phyloP scores from a whole-genome alignment of 768 basidiomycete genomes.

The Fistulinella prunicolor region DNA sequence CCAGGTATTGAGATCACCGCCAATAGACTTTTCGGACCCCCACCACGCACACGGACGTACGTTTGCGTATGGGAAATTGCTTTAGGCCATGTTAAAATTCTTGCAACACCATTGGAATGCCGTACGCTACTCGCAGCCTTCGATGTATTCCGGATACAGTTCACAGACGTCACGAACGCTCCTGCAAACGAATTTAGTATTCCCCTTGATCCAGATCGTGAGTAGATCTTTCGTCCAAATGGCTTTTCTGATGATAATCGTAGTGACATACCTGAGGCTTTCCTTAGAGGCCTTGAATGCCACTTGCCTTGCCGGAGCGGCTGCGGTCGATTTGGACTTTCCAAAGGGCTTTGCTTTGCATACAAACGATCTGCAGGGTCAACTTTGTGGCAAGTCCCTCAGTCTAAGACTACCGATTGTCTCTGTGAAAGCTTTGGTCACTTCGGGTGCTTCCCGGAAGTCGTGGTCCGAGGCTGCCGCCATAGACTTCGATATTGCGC shows the following conservation, averaged over 20 bases:
- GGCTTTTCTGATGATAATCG: constrained; percentile 8
- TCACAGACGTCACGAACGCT: constrained; percentile 72
- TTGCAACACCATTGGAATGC: constrained; percentile 53
- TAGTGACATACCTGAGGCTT: constrained; percentile 85
- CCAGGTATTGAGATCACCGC: constrained; percentile 76
- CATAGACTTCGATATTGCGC: constrained; percentile 47
- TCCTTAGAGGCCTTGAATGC: constrained; percentile 51
- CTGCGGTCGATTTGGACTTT: constrained; percentile 53
- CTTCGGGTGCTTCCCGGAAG: constrained; percentile 36
- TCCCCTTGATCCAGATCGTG: constrained; percentile 75
- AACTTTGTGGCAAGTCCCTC: constrained; percentile 60
- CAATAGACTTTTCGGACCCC: constrained; percentile 86
- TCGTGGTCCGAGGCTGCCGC: constrained; percentile 69
- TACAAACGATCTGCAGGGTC: constrained; percentile 73
- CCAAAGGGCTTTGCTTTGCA: constrained; percentile 62
- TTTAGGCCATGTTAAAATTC: constrained; percentile 60
- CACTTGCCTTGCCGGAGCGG: constrained; percentile 50
- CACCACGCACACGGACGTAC: constrained; percentile 81
- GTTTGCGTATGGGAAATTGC: constrained; percentile 90
- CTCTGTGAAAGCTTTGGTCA: constrained; percentile 49
- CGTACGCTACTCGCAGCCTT: constrained; percentile 50
- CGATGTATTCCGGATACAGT: constrained; percentile 65
- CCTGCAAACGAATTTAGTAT: constrained; percentile 68
- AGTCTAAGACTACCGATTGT: constrained; percentile 55
- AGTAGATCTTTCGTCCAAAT: constrained; percentile 19